Percentiles rank a stretch among this genome's conserved stretches.
Evolutionary conservation across 108 stramenopile species (phyloP).

Genomic region (Conticribra guillardii): DNA sequence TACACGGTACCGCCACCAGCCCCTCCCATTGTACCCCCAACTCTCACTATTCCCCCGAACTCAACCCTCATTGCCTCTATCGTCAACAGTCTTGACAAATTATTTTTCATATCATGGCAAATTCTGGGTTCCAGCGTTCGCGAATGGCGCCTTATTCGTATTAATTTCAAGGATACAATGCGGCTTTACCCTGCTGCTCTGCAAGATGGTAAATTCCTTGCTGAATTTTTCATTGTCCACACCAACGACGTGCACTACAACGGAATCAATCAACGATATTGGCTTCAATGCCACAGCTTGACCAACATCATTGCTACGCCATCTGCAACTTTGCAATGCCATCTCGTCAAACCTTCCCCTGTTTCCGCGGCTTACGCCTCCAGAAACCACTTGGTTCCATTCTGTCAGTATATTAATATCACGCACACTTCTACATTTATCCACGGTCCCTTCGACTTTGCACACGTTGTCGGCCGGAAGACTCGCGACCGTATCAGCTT

Average conservation of each 20-base stretch:
- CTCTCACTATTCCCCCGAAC: not conserved
- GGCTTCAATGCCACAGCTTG: slow-evolving; percentile 13
- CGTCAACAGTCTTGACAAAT: not conserved
- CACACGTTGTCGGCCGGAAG: slow-evolving; percentile 5
- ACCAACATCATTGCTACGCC: not conserved
- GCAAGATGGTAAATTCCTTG: slow-evolving; percentile 13
- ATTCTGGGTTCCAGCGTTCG: not conserved
- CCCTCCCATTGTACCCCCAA: too few relatives aligned
- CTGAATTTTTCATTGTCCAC: slow-evolving; percentile 8
- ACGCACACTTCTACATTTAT: too few relatives aligned
- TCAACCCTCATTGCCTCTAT: not conserved
- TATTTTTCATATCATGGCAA: slow-evolving; percentile 11
- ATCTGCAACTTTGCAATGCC: not conserved
- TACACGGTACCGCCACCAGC: too few relatives aligned
- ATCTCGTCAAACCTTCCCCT: slow-evolving; percentile 5
- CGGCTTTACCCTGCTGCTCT: slow-evolving; percentile 2
- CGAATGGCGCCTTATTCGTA: slow-evolving; percentile 14
- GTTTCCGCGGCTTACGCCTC: not conserved
- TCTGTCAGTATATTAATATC: not conserved
- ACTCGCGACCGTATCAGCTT: slow-evolving; percentile 8
- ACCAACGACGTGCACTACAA: slow-evolving; percentile 3
- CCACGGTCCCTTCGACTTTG: slow-evolving; percentile 27
- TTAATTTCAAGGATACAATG: not conserved
- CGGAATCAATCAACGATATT: slow-evolving; percentile 13
- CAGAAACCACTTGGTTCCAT: not conserved